These are phyloP conservation scores for Debaryomyces subglobosus DNA, from an alignment of 1,139 yeast species.

Conservation along the genomic window DNA sequence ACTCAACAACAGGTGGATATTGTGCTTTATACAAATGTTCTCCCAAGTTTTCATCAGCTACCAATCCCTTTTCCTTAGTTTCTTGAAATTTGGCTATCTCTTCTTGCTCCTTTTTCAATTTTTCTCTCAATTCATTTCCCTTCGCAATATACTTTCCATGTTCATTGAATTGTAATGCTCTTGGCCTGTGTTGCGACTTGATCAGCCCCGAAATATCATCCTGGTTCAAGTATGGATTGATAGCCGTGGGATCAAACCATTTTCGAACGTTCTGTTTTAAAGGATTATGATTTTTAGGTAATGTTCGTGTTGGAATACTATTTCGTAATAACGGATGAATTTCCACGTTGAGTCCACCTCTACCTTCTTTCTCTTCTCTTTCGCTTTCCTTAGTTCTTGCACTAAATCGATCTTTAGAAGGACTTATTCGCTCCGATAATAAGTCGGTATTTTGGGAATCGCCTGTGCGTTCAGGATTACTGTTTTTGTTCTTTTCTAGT, in stretches of 20 bases:
- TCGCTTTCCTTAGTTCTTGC: neutral
- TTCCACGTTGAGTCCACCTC: constrained; percentile 53
- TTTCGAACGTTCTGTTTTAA: constrained; percentile 31
- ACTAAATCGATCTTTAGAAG: neutral
- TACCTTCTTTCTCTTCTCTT: constrained; percentile 15
- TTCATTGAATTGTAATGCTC: constrained; percentile 54
- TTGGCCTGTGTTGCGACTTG: constrained; percentile 19
- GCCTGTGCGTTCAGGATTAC: neutral
- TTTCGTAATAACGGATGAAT: constrained; percentile 61
- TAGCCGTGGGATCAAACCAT: constrained; percentile 40
- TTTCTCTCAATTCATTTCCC: constrained; percentile 55
- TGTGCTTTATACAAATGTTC: constrained; percentile 53
- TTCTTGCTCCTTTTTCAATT: constrained; percentile 34
- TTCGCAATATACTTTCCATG: constrained; percentile 63
- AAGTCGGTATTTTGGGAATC: neutral
- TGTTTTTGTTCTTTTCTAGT: constrained; percentile 5
- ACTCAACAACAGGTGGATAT: constrained; percentile 65
- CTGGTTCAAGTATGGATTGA: constrained; percentile 68
- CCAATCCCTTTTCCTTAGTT: constrained; percentile 43
- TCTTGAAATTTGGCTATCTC: constrained; percentile 25
- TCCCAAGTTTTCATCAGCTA: constrained; percentile 50
- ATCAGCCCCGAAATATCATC: constrained; percentile 20
- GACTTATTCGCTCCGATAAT: neutral
- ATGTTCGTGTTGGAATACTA: constrained; percentile 20
- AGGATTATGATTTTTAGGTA: constrained; percentile 33